Evolutionary conservation across 2,329 filamentous ascomycete species (phyloP).

Genomic region (Ampelomyces quisqualis): DNA sequence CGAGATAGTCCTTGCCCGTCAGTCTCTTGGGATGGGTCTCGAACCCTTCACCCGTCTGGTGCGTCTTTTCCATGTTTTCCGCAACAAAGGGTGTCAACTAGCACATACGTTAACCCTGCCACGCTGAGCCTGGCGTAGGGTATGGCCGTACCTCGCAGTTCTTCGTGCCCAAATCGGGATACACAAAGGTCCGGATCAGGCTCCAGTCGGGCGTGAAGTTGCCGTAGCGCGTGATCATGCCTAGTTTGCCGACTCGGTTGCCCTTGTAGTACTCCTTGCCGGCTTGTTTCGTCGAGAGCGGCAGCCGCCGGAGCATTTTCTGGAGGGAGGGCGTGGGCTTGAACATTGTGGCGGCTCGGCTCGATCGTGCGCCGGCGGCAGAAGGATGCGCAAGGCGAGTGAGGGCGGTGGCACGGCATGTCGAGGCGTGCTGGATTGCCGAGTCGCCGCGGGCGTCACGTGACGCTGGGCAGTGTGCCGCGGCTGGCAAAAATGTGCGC

Average conservation of each 20-base stretch:
- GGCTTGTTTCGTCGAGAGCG: conserved; percentile 88
- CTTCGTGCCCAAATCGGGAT: conserved; percentile 66
- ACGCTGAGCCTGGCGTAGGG: background rate
- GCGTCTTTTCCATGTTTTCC: conserved; percentile 53
- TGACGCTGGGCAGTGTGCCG: background rate
- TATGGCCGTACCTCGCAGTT: conserved; percentile 45
- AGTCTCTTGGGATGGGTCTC: conserved; percentile 29
- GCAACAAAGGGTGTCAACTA: conserved; percentile 81
- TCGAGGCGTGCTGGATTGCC: conserved; percentile 13
- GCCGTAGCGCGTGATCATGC: conserved; percentile 78
- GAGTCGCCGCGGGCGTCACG: conserved; percentile 19
- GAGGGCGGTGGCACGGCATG: no score
- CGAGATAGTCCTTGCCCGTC: conserved; percentile 37
- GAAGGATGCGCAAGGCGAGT: no score
- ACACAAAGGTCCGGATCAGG: conserved; percentile 89
- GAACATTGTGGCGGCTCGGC: conserved; percentile 51
- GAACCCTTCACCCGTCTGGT: conserved; percentile 13
- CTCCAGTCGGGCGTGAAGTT: conserved; percentile 80
- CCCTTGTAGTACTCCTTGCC: conserved; percentile 97
- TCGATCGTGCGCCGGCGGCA: background rate
- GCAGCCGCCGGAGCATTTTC: conserved; percentile 70
- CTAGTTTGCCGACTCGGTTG: conserved; percentile 84
- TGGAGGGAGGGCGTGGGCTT: conserved; percentile 68
- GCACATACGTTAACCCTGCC: background rate
- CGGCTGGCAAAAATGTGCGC: conserved; percentile 16